Evolutionary conservation across 495 filamentous ascomycete species (phyloP), one percentile per base, ranked within the genome.

Genomic region (Aspergillus affinis): DNA sequence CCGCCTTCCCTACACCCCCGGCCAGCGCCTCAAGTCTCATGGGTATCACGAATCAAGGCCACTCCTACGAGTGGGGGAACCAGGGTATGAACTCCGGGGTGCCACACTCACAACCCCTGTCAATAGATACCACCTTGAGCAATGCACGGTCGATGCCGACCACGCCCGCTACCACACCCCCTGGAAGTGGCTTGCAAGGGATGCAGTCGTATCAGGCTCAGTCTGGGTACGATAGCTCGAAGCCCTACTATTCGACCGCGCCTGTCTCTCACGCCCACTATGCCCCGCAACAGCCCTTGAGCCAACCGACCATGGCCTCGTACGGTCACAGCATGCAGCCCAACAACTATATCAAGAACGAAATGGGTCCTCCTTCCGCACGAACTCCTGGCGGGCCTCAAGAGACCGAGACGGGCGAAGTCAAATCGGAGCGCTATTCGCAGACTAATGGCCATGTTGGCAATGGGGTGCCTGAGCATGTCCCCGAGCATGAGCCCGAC

Each of bases 1-100:
- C 93, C 67, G 92, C 92, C 5, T 97, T 97, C 72, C 95, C 93
- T 7, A 97, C 93, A 12, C 94, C 94, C 12, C 93, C 94, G 2
- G 89, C 93, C 0, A 97, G 92, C 68, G 90, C 94, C 26, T 93
- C 93, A 7, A 91, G 92, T 71, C 83, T 94, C 23, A 92, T 97
- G 78, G 89, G 85, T 30, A 88, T 95, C 78, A 86, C 86, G 30
- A 84, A 83, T 60, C 86, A 90, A 49, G 86, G 87, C 4, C 88
- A 74, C 67, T 90, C 88, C 4, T 88, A 87, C 71, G 87, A 91
- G 65, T 96, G 91, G 89, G 78, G 78, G 51, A 80, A 81, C 57
- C 84, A 87, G 61, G 81, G 80, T 55, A 89, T 92, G 79, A 82
- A 65, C 60, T 76, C 81, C 48, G 81, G 80, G 15, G 81, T 86